Evolutionary conservation across 2,329 filamentous ascomycete genomes (phyloP).

Genomic region (Akanthomyces muscarius): DNA sequence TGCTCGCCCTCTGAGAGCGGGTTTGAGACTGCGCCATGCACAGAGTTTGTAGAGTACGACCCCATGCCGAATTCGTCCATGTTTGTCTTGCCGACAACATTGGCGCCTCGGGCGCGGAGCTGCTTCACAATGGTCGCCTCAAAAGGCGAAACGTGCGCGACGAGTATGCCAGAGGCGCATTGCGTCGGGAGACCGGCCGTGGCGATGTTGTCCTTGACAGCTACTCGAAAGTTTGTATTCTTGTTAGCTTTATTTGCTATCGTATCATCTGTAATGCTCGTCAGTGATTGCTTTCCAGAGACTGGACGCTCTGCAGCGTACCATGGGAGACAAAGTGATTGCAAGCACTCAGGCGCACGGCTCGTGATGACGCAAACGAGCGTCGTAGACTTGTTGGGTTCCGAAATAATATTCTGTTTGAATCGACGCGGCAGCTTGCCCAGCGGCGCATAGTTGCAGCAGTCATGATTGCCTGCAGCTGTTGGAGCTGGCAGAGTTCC

Average conservation of each 20-base stretch:
- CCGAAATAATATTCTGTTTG: neutral
- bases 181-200: conserved; percentile 66
- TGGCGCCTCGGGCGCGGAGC: conserved; percentile 59
- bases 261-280: neutral
- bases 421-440: neutral
- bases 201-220: conserved; percentile 76
- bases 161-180: conserved; percentile 73
- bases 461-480: conserved; percentile 27
- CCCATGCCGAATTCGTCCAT: conserved; percentile 98
- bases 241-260: neutral
- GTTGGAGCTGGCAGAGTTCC: neutral
- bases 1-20: conserved; percentile 33
- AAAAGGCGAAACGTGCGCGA: conserved; percentile 69
- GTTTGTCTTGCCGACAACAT: conserved; percentile 76
- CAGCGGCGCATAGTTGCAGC: conserved; percentile 28
- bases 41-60: conserved; percentile 71
- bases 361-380: conserved; percentile 1
- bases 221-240: conserved; percentile 41
- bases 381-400: neutral
- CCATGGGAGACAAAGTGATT: conserved; percentile 36
- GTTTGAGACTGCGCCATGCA: conserved; percentile 61
- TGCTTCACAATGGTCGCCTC: conserved; percentile 75
- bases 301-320: conserved; percentile 15
- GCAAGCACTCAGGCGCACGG: conserved; percentile 26
- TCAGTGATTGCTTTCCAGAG: neutral